Evolutionary conservation across 768 basidiomycete species (phyloP), one percentile per base, ranked within the genome.

Genomic region (Boletus edulis): DNA sequence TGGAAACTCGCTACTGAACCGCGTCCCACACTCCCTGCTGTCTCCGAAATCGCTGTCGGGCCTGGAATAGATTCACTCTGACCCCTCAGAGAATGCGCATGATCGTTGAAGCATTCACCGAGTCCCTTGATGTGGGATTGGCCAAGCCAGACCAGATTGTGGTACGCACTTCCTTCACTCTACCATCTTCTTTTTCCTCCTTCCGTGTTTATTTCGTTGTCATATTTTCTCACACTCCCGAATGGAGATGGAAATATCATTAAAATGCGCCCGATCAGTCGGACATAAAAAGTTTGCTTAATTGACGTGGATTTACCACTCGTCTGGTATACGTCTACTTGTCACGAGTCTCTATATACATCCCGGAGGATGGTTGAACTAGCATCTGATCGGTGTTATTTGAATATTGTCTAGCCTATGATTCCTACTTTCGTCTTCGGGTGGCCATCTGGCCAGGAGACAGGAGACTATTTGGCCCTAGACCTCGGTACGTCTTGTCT

Each of bases 381-480:
- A 22, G 49, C 37, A 17, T 48, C 59, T 71, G 45, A 60, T 51
- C 44, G 18, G 15, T 35, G 18, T 29, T 32, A 20, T 58, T 52
- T 54, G 11, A 15, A 51, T 47, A 17, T 46, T 46, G 3, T 57
- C 27, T 55, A 94, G 91, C 91, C 91, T 17, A 93, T 94, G 97
- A 92, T 98, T 49, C 97, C 97, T 4, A 95, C 97, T 0, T 99
- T 78, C 70, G 97, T 98, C 46, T 98, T 98, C 63, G 90, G 89
- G 27, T 98, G 93, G 89, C 97, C 97, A 7, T 83, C 86, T 11
- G 93, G 95, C 4, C 73, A 89, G 55, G 97, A 99, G 76, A 79
- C 76, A 13, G 96, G 97, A 12, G 88, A 94, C 51, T 97, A 79
- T 71, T 85, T 98, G 37, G 94, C 97, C 9, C 75, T 99, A 32